Evolutionary conservation across 495 filamentous ascomycete species (phyloP), one percentile per base, ranked within the genome.

Genomic region (Pyrenula aspistea): DNA sequence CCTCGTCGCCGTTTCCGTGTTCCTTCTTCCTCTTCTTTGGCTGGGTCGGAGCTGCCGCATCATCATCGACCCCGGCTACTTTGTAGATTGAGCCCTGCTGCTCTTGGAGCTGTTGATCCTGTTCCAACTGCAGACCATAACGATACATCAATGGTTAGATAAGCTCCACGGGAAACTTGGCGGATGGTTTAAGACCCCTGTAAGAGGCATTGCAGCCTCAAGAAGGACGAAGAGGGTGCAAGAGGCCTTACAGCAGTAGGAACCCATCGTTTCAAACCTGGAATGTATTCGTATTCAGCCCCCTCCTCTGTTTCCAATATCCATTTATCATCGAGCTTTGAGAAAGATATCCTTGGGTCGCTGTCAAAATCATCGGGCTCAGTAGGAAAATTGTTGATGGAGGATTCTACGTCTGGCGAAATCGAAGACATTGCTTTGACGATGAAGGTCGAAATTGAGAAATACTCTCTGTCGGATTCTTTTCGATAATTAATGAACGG

Each of bases 271-370:
- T 82, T 84, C 56, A 86, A 64, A 12, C 68, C 77, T 11, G 76
- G 73, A 68, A 93, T 83, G 70, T 81, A 96, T 62, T 90, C 86
- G 70, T 83, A 96, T 64, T 96, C 91, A 53, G 81, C 76, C 21
- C 89, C 91, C 67, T 91, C 83, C 15, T 91, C 89, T 23, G 88
- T 83, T 55, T 95, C 91, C 0, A 94, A 80, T 22, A 91, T 81
- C 69, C 84, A 91, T 63, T 88, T 92, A 59, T 83, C 74, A 68
- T 91, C 85, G 54, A 87, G 71, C 63, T 83, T 86, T 2, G 88
- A 93, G 71, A 83, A 95, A 0, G 89, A 91, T 60, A 96, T 86
- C 59, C 92, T 88, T 22, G 85, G 78, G 65, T 97, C 92, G 56
- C 73, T 71, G 57, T 87, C 83, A 67, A 97, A 96, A 24, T 92